Evolutionary conservation across 495 filamentous ascomycete species (phyloP), one percentile per base, ranked within the genome.

Genomic region (Aspergillus taichungensis): DNA sequence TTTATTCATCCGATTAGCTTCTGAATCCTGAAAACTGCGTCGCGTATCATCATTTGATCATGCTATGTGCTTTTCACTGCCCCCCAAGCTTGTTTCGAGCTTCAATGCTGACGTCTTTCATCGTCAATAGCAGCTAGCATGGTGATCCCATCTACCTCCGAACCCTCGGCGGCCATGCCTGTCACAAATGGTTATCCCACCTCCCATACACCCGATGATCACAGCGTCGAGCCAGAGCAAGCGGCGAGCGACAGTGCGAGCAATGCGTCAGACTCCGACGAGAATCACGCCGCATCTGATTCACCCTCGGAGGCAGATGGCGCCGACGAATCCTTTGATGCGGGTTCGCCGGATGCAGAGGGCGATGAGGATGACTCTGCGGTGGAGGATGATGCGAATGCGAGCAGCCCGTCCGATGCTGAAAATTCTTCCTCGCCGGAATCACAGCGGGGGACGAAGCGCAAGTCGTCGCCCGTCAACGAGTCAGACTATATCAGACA

Each of bases 401-500:
- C 73, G 28, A 66, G 64, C 30, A 74, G 70, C 35, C 68, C 63
- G 43, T 63, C 69, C 47, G 57, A 55, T 43, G 73, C 72, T 50
- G 73, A 78, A 54, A 78, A 77, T 46, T 87, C 82, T 53, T 75
- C 78, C 54, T 88, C 87, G 30, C 67, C 76, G 46, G 77, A 80
- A 47, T 78, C 79, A 30, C 69, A 69, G 34, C 76, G 76, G 52
- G 76, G 77, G 34, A 60, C 75, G 18, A 95, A 95, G 73, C 81
- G 88, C 53, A 95, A 91, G 69, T 75, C 77, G 18, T 72, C 73
- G 33, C 67, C 69, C 18, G 76, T 82, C 13, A 83, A 85, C 36
- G 87, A 94, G 47, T 83, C 87, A 28, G 84, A 91, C 14, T 86
- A 79, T 53, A 95, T 95, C 52, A 73, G 79, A 50, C 82, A 88